A percentile compares a stretch with the other conserved stretches of the same genome.
phyloP scores from a whole-genome alignment of 768 basidiomycete genomes.

The Tubosaeta sp. region DNA sequence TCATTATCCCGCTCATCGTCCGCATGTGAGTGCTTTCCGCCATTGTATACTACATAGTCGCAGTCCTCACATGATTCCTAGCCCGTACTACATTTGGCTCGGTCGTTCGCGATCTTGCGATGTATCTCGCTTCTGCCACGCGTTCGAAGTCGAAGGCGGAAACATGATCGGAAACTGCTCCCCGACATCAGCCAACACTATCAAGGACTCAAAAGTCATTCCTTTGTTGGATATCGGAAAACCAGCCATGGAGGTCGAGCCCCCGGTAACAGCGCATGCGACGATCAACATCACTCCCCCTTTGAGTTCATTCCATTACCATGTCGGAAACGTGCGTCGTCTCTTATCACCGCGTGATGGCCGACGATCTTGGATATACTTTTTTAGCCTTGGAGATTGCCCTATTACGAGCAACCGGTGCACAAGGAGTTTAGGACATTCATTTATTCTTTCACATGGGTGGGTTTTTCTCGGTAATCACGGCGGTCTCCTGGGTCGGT shows the following conservation, averaged over 20 bases:
- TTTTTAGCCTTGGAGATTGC: conserved; percentile 57
- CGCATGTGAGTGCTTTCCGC: conserved; percentile 44
- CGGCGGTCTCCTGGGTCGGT: neutral
- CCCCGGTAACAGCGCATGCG: conserved; percentile 18
- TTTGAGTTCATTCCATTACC: conserved; percentile 62
- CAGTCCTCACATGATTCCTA: conserved; percentile 16
- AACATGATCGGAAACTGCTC: conserved; percentile 53
- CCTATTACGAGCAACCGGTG: conserved; percentile 63
- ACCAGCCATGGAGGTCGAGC: conserved; percentile 27
- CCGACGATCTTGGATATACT: neutral
- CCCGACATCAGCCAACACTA: conserved; percentile 32
- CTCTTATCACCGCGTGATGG: neutral
- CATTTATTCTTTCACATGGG: conserved; percentile 64
- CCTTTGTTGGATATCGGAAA: conserved; percentile 42
- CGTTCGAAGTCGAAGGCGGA: conserved; percentile 61
- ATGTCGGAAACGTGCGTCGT: conserved; percentile 41
- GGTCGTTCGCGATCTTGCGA: conserved; percentile 63
- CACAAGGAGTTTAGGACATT: conserved; percentile 65
- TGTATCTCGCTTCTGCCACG: conserved; percentile 50
- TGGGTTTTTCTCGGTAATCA: conserved; percentile 8
- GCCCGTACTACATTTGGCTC: conserved; percentile 73
- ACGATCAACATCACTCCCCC: conserved; percentile 51
- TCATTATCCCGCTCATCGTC: conserved; percentile 62
- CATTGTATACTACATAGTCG: neutral
- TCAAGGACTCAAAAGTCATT: conserved; percentile 34